Conservation (phyloP, 257 asterid species). For the Lavandula angustifolia region DNA sequence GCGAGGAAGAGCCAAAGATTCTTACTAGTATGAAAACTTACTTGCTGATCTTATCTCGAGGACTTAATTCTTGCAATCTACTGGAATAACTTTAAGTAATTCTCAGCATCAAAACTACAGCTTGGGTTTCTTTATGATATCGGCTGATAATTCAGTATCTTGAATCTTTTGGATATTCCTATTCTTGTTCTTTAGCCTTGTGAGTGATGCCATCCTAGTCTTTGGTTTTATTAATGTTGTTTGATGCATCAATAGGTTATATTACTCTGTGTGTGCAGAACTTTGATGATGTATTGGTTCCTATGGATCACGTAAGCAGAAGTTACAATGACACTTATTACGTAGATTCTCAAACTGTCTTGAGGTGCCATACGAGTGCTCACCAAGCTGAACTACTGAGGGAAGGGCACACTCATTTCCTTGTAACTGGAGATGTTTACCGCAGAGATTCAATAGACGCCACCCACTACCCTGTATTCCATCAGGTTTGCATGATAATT, state of each 20-base stretch:
- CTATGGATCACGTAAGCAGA: slow-evolving; percentile 84
- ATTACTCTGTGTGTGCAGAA: slow-evolving; percentile 57
- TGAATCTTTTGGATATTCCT: neutral
- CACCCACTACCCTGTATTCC: slow-evolving; percentile 98
- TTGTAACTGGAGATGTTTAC: slow-evolving; percentile 93
- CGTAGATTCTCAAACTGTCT: slow-evolving; percentile 84
- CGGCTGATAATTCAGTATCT: neutral
- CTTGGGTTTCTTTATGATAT: slow-evolving; percentile 5
- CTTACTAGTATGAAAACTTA: neutral
- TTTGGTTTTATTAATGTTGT: neutral
- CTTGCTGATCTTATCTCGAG: slow-evolving; percentile 4
- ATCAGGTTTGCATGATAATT: slow-evolving; percentile 64
- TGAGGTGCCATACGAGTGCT: slow-evolving; percentile 98
- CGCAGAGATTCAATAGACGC: slow-evolving; percentile 95
- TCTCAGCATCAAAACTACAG: slow-evolving; percentile 7
- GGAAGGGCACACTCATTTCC: slow-evolving; percentile 73
- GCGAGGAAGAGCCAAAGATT: neutral
- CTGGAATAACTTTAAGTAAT: neutral
- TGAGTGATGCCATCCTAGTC: slow-evolving; percentile 2
- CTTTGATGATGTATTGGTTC: slow-evolving; percentile 95
- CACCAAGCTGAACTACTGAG: slow-evolving; percentile 90
- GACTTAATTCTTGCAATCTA: slow-evolving; percentile 8
- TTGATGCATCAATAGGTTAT: slow-evolving; percentile 22
- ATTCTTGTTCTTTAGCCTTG: slow-evolving; percentile 19
- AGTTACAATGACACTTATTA: slow-evolving; percentile 92